A percentile compares a stretch with the other conserved stretches of the same genome.
phyloP scores from a whole-genome alignment of 805 yeast genomes.

The Metschnikowia similis region DNA sequence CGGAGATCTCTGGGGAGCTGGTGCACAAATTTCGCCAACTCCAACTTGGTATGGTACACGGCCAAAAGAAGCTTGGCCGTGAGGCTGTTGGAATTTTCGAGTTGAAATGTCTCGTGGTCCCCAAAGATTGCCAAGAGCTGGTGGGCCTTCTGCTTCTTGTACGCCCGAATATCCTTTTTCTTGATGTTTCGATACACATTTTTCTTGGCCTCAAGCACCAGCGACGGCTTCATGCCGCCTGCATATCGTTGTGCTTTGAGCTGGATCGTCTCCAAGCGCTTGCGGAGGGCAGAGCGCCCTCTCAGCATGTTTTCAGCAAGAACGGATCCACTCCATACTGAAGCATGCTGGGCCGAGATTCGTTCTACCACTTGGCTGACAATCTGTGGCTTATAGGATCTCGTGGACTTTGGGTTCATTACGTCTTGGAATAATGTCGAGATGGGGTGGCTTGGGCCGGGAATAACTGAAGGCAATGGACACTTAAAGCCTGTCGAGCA shows the following conservation, averaged over 20 bases:
- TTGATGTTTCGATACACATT: neutral
- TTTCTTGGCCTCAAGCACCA: neutral
- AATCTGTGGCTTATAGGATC: neutral
- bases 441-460: no score
- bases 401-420: neutral
- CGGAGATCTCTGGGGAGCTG: conserved; percentile 1
- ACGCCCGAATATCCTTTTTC: neutral
- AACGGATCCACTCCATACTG: neutral
- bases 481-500: no score
- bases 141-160: neutral
- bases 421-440: no score
- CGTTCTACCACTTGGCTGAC: neutral
- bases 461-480: no score
- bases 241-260: neutral
- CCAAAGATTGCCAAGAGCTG: neutral
- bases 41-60: neutral
- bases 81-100: neutral
- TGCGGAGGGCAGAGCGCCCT: no score
- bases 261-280: neutral
- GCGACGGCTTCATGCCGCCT: neutral
- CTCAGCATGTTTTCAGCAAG: neutral
- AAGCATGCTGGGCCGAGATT: neutral
- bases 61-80: neutral
- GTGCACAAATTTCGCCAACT: neutral
- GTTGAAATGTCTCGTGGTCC: neutral